Evolutionary conservation across 495 filamentous ascomycete genomes (phyloP), one percentile per base, ranked within the genome.

Genomic region (Penicillium antarcticum): DNA sequence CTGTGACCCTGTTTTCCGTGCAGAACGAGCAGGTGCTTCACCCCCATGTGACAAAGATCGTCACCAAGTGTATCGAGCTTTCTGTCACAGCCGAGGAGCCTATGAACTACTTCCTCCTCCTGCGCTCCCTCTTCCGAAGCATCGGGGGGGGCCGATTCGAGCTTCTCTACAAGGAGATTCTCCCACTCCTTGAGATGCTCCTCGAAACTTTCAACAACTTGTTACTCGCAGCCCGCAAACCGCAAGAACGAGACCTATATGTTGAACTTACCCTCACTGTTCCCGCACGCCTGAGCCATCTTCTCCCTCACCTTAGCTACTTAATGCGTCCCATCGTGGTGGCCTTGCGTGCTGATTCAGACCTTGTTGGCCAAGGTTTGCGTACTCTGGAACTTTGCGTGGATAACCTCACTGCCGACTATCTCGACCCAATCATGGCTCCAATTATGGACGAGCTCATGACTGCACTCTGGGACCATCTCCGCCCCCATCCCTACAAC

Each of bases 371-470:
- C 1, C 95, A 99, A 65, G 95, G 95, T 0, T 77, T 99, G 3
- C 78, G 95, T 18, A 99, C 95, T 0, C 75, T 99, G 13, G 95
- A 99, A 62, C 79, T 99, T 13, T 99, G 95, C 61, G 95, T 99
- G 19, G 95, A 99, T 54, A 99, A 99, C 58, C 79, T 99, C 1
- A 99, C 95, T 0, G 92, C 94, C 0, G 95, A 99, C 57, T 99
- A 99, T 61, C 67, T 99, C 26, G 95, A 99, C 58, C 95, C 95
- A 0, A 99, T 99, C 48, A 99, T 99, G 94, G 90, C 91, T 5
- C 95, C 95, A 2, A 94, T 96, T 38, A 97, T 99, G 69, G 94
- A 97, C 58, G 95, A 99, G 55, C 71, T 99, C 45, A 97, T 97
- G 92, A 90, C 89, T 36, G 92, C 91, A 4, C 78, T 99, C 7